Base-by-base conservation (phyloP, 768 basidiomycete genomes). In the Trametes gibbosa region DNA sequence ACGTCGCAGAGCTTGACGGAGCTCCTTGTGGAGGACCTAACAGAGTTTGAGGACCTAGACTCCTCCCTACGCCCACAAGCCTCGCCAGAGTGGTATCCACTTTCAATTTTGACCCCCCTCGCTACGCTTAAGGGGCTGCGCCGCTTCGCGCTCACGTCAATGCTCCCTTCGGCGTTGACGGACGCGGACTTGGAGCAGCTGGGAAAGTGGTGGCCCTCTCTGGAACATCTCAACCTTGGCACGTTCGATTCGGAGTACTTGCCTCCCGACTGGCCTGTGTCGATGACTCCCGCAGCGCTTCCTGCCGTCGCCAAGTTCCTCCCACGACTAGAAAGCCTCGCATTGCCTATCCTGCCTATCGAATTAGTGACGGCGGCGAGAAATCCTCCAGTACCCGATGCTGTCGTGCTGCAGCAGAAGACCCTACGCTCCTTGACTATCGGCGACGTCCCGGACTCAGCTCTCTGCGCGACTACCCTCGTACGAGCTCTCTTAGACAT, bases 191-290 rank as follows among this genome's bases (percentile, higher is more conserved):
- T 73, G 7, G 67, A 56, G 12, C 27, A 48, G 24, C 50, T 73
- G 45, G 66, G 67, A 14, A 42, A 53, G 49, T 71, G 72, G 70
- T 73, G 72, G 72, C 67, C 70, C 3, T 49, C 32, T 16, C 57
- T 73, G 39, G 62, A 67, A 56, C 64, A 67, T 14, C 64, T 73
- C 39, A 48, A 59, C 41, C 64, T 73, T 12, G 68, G 69, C 35
- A 63, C 64, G 25, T 64, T 63, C 62, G 62, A 65, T 46, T 14
- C 35, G 9, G 62, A 54, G 39, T 59, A 56, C 12, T 62, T 63
- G 50, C 65, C 66, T 6, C 48, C 50, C n/a, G 41, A 50, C n/a
- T 63, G 65, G 59, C 52, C 51, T 21, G 39, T 53, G 5, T 48
- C 40, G 45, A 42, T 62, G 46, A 69, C 70, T 2, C 58, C 66